Percentiles rank a stretch among this genome's conserved stretches.
Evolutionary conservation across 2,329 filamentous ascomycete genomes (phyloP).

Genomic region (Allantophomopsis lycopodina): DNA sequence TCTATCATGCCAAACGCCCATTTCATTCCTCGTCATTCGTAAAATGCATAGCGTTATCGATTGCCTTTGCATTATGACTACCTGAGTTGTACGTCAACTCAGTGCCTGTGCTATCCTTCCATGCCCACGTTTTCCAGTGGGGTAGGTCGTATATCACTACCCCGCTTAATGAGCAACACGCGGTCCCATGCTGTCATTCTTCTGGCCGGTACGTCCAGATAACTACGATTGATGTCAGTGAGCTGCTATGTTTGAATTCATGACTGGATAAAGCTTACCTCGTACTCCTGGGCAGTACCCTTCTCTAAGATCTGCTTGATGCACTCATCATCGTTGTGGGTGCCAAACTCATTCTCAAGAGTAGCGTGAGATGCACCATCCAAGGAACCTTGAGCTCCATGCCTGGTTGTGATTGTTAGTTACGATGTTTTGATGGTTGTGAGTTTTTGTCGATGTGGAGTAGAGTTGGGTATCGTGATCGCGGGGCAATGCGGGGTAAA

Average conservation of each 20-base stretch:
- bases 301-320: slow-evolving; percentile 71
- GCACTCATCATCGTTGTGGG: slow-evolving; percentile 62
- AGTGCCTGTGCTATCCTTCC: no score
- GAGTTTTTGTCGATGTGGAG: not conserved
- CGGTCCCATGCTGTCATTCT: slow-evolving; percentile 16
- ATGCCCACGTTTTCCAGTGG: no score
- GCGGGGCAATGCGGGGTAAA: slow-evolving; percentile 4
- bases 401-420: slow-evolving; percentile 34
- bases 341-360: slow-evolving; percentile 81
- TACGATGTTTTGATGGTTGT: not conserved
- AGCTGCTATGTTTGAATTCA: not conserved
- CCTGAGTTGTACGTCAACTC: no score
- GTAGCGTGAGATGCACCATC: slow-evolving; percentile 62
- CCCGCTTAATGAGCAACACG: slow-evolving; percentile 12
- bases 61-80: no score
- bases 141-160: no score
- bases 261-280: slow-evolving; percentile 26
- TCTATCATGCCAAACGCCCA: no score
- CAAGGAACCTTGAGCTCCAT: slow-evolving; percentile 70
- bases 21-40: no score
- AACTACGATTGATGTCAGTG: not conserved
- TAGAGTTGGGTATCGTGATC: not conserved
- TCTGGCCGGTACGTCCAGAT: slow-evolving; percentile 2
- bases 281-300: slow-evolving; percentile 51
- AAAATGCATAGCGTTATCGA: no score